phyloP scores from a whole-genome alignment of 129 eudicot species.

The Gnaphalium uliginosum region DNA sequence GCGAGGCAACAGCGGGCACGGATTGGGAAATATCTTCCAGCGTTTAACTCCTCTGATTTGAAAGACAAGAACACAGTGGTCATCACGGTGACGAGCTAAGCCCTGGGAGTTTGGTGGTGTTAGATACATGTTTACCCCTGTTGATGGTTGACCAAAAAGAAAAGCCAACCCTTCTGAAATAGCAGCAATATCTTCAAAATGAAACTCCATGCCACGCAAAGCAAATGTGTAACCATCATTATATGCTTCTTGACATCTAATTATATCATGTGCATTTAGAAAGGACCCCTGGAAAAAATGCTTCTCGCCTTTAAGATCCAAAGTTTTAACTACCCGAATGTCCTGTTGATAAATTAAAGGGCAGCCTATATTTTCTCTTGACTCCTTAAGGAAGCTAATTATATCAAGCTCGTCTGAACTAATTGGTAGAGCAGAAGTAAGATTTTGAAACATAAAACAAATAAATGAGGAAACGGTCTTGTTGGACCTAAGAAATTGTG shows the following conservation, averaged over 20 bases:
- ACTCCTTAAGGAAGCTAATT: constrained; percentile 51
- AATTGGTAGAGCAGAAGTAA: constrained; percentile 62
- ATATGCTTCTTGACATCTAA: constrained; percentile 61
- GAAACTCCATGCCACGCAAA: constrained; percentile 83
- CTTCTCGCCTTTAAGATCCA: constrained; percentile 36
- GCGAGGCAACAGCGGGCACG: constrained; percentile 59
- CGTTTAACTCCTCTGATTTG: constrained; percentile 68
- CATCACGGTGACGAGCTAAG: constrained; percentile 79
- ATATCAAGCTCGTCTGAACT: constrained; percentile 66
- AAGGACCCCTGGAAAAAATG: constrained; percentile 49
- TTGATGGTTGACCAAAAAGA: constrained; percentile 88
- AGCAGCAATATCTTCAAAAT: constrained; percentile 52
- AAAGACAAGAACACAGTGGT: constrained; percentile 85
- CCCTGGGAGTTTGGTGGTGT: constrained; percentile 94
- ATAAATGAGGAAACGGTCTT: constrained; percentile 43
- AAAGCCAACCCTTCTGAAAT: constrained; percentile 57
- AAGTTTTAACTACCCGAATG: constrained; percentile 71
- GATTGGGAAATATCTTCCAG: constrained; percentile 62
- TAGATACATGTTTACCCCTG: constrained; percentile 80
- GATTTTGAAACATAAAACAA: constrained; percentile 50
- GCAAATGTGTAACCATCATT: constrained; percentile 76
- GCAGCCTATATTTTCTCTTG: constrained; percentile 51
- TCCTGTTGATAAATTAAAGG: constrained; percentile 73
- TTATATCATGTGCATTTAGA: constrained; percentile 41
- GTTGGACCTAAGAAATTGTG: constrained; percentile 35